Base-by-base conservation (phyloP, 2,329 filamentous ascomycete genomes). In the Juglanconis sp. region DNA sequence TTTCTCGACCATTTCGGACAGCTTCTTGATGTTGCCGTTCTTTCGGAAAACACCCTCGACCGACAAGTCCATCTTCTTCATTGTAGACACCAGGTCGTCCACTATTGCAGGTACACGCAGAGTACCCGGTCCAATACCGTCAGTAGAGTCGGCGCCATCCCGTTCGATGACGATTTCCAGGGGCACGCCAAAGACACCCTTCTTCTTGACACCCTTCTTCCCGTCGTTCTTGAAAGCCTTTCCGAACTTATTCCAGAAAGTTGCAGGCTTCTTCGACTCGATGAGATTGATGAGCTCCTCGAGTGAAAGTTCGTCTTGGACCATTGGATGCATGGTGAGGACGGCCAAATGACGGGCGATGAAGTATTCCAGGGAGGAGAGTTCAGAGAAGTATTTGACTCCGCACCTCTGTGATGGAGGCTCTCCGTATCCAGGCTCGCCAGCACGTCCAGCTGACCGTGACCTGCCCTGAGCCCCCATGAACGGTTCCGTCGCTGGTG, bases 61-160 rank as follows among this genome's bases (percentile, higher is more conserved):
- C 1, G 94, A 98, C 79, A 99, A 92, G 73, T 99, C 95, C 92
- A 99, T 98, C 75, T 94, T 95, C 68, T 93, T 88, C 91, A 99
- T 96, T 11, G 93, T 92, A 4, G 91, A 90, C 42, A 99, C 89
- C 53, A 94, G 88, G 71, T 97, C 94, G 69, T 98, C 94, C n/a
- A 99, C 84, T 56, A 99, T 81, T n/a, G 92, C 90, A 3, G 95
- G 95, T 47, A 99, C 91, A 56, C 92, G 89, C 59, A 99, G 81
- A 13, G 92, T 89, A 17, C 93, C 94, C 10, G 95, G 93, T 0
- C 95, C 95, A 63, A 99, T 91, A 40, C 95, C 95, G 72, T 98
- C 92, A 1, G 93, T 98, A n/a, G 93, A 98, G 71, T 99, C 95
- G 46, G 95, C 94, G 48, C 94, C 94, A 68, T 97, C 94, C 65